These are phyloP conservation scores for Moesziomyces antarcticus DNA, from an alignment of 1,284 basidiomycete genomes.

Conservation along the genomic window DNA sequence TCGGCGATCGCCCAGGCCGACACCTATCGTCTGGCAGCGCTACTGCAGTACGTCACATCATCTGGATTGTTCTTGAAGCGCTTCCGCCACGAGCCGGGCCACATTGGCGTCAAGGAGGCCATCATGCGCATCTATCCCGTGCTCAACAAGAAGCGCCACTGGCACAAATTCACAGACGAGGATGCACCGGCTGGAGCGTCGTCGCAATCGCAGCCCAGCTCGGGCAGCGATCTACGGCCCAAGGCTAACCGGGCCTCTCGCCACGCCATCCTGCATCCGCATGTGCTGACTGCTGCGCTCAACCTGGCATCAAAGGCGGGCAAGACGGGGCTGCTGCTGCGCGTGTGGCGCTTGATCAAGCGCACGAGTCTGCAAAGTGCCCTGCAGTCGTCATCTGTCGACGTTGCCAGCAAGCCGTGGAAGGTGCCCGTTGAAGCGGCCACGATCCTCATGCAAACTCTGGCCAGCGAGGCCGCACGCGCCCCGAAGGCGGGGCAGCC, in stretches of 20 bases:
- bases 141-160: conserved; percentile 30
- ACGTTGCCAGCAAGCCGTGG: conserved; percentile 31
- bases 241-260: conserved; percentile 32
- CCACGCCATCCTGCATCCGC: conserved; percentile 42
- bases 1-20: conserved; percentile 29
- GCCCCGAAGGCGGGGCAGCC: conserved; percentile 9
- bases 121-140: conserved; percentile 46
- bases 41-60: conserved; percentile 40
- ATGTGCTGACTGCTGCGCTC: conserved; percentile 46
- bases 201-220: background rate
- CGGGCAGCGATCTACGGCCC: conserved; percentile 6
- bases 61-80: conserved; percentile 31
- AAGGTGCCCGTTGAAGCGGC: conserved; percentile 41
- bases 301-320: conserved; percentile 50
- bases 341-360: conserved; percentile 57
- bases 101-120: conserved; percentile 29
- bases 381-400: conserved; percentile 7
- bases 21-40: conserved; percentile 37
- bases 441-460: conserved; percentile 48
- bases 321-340: conserved; percentile 42
- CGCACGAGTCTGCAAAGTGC: conserved; percentile 42
- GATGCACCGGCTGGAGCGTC: background rate
- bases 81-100: conserved; percentile 30
- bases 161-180: background rate
- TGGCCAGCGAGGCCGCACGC: conserved; percentile 36